Percentiles rank a stretch among this genome's conserved stretches.
Evolutionary conservation across 2,329 filamentous ascomycete species (phyloP).

Genomic region (Clonostachys sp.): DNA sequence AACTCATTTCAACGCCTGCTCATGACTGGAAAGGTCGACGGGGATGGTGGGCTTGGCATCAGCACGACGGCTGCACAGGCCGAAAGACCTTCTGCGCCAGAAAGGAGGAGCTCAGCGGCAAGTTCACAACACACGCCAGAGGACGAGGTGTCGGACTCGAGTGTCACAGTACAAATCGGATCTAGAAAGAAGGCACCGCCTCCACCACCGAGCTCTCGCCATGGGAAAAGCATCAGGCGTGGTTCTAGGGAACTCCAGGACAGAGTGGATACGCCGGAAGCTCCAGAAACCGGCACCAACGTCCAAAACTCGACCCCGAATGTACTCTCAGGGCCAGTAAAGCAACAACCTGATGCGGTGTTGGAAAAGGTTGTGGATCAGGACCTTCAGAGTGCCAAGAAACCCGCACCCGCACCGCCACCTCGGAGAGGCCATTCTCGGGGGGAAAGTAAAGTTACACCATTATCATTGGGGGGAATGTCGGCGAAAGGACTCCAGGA

Average conservation of each 20-base stretch:
- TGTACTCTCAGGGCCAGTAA: too few species aligned
- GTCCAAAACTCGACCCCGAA: too few species aligned
- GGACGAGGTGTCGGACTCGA: constrained; percentile 16
- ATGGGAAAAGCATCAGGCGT: constrained; percentile 66
- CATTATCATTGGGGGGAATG: too few species aligned
- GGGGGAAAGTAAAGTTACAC: not conserved
- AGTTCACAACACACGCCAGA: constrained; percentile 1
- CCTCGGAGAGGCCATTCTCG: constrained; percentile 39
- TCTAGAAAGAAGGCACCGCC: constrained; percentile 57
- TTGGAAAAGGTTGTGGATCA: constrained; percentile 9
- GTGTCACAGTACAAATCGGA: constrained; percentile 12
- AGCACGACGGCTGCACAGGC: too few species aligned
- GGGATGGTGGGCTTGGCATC: constrained; percentile 2
- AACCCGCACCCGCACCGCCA: constrained; percentile 44
- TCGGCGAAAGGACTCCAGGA: constrained; percentile 5
- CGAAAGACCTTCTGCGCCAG: too few species aligned
- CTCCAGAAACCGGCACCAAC: too few species aligned
- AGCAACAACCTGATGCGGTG: too few species aligned
- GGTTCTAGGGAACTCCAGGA: not conserved
- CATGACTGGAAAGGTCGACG: constrained; percentile 57
- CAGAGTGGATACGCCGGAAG: too few species aligned
- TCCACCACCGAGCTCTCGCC: constrained; percentile 68
- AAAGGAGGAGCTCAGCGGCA: too few species aligned
- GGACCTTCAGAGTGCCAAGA: constrained; percentile 26
- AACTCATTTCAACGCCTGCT: constrained; percentile 73